A percentile compares a stretch with the other conserved stretches of the same genome.
Evolutionary conservation across 768 basidiomycete genomes (phyloP).

Genomic region (Leccinellum rugosiceps): DNA sequence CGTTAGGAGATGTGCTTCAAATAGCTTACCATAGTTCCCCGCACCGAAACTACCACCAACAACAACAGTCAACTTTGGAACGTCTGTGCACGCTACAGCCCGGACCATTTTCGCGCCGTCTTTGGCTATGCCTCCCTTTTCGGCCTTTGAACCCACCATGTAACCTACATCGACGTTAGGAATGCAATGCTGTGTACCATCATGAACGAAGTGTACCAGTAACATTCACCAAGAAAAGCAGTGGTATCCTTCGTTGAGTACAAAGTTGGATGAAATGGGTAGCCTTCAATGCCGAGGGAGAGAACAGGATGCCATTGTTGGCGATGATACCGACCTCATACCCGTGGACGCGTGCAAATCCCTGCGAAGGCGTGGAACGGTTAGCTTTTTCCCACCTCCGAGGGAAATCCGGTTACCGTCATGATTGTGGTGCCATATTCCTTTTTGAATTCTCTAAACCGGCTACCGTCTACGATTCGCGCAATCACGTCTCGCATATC

Average conservation of each 20-base stretch:
- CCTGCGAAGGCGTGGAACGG: conserved; percentile 40
- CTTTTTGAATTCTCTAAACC: conserved; percentile 93
- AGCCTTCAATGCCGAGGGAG: conserved; percentile 89
- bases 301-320: conserved; percentile 94
- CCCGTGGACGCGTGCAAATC: conserved; percentile 87
- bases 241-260: conserved; percentile 83
- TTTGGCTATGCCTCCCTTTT: conserved; percentile 91
- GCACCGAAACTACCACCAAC: conserved; percentile 95
- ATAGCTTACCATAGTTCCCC: conserved; percentile 80
- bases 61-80: conserved; percentile 90
- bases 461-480: conserved; percentile 86
- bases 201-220: conserved; percentile 49
- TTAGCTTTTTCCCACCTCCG: conserved; percentile 2
- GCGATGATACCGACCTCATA: conserved; percentile 89
- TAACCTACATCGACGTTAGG: conserved; percentile 51
- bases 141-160: conserved; percentile 96
- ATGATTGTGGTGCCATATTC: conserved; percentile 91
- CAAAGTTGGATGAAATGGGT: conserved; percentile 95
- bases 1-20: conserved; percentile 1
- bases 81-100: conserved; percentile 89
- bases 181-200: neutral
- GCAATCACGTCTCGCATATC: conserved; percentile 95
- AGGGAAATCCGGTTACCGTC: conserved; percentile 51
- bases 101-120: conserved; percentile 97
- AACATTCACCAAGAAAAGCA: conserved; percentile 95